Conservation (phyloP, 2,329 filamentous ascomycete species). For the Dryadomyces quercivorus region DNA sequence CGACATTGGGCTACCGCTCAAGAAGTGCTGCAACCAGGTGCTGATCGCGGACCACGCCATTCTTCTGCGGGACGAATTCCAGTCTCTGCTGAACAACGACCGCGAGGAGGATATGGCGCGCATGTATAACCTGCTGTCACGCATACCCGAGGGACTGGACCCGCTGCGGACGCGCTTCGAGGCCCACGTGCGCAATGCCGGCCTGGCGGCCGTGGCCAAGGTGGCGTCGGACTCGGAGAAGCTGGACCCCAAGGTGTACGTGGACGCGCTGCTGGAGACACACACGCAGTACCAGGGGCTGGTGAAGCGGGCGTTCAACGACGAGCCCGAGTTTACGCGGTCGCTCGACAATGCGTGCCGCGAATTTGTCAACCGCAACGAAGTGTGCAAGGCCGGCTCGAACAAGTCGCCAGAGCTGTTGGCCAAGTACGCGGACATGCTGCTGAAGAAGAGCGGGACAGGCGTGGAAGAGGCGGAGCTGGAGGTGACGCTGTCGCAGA, state of each 20-base stretch:
- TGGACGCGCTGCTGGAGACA: slow-evolving; percentile 86
- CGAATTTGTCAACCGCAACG: slow-evolving; percentile 96
- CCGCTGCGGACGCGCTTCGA: slow-evolving; percentile 82
- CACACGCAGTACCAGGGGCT: slow-evolving; percentile 87
- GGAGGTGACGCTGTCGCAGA: slow-evolving; percentile 76
- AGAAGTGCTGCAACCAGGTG: slow-evolving; percentile 77
- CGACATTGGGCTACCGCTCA: slow-evolving; percentile 75
- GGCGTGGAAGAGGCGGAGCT: slow-evolving; percentile 89
- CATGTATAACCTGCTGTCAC: slow-evolving; percentile 85
- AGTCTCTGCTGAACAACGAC: slow-evolving; percentile 84
- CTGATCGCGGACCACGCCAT: slow-evolving; percentile 79
- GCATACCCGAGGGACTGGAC: slow-evolving; percentile 84
- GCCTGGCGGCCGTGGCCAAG: slow-evolving; percentile 79
- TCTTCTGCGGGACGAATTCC: slow-evolving; percentile 90
- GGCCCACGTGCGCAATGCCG: slow-evolving; percentile 81
- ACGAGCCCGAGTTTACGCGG: slow-evolving; percentile 92
- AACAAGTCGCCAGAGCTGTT: slow-evolving; percentile 90
- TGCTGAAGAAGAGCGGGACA: slow-evolving; percentile 86
- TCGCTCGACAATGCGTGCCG: slow-evolving; percentile 94
- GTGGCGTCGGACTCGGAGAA: slow-evolving; percentile 78
- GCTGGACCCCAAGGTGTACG: slow-evolving; percentile 91
- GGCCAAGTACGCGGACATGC: slow-evolving; percentile 86
- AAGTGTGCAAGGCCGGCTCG: slow-evolving; percentile 85
- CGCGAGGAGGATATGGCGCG: slow-evolving; percentile 89
- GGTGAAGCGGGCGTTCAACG: slow-evolving; percentile 84